A percentile compares a stretch with the other conserved stretches of the same genome.
Conservation (phyloP, 495 filamentous ascomycete genomes). For the Talaromyces stipitatus region DNA sequence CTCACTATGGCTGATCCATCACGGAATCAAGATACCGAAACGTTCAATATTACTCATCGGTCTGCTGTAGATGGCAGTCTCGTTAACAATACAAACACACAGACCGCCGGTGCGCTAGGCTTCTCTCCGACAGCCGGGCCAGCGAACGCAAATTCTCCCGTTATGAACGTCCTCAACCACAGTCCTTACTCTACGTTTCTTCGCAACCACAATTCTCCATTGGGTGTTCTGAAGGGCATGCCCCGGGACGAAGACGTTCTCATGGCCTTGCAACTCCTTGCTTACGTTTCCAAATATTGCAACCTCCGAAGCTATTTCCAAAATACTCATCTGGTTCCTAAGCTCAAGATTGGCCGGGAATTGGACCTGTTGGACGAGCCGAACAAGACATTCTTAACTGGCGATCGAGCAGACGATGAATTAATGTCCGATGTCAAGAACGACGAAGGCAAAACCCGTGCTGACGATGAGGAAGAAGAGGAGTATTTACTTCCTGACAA, state of each 20-base stretch:
- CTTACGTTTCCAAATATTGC: conserved; percentile 98
- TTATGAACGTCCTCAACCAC: conserved; percentile 58
- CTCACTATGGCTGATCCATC: conserved; percentile 71
- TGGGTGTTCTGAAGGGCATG: conserved; percentile 75
- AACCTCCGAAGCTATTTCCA: conserved; percentile 93
- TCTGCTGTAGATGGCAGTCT: conserved; percentile 82
- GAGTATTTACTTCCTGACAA: conserved; percentile 91
- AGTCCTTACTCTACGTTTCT: conserved; percentile 68
- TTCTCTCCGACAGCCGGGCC: conserved; percentile 71
- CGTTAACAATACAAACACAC: conserved; percentile 54
- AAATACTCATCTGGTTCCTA: conserved; percentile 85
- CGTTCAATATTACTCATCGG: conserved; percentile 95
- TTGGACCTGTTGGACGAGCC: conserved; percentile 71
- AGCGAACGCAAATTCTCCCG: conserved; percentile 61
- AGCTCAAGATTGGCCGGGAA: conserved; percentile 81
- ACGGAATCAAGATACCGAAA: conserved; percentile 74
- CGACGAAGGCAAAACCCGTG: conserved; percentile 22
- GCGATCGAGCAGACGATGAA: background rate
- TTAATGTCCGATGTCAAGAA: background rate
- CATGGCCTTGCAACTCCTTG: conserved; percentile 95
- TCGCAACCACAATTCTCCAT: conserved; percentile 59
- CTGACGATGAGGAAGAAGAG: conserved; percentile 60
- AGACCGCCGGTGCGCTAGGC: conserved; percentile 55
- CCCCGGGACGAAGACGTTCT: conserved; percentile 94
- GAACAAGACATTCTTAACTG: conserved; percentile 18